phyloP scores from a whole-genome alignment of 352 stramenopile species.

The Pilasporangium apinafurcum region DNA sequence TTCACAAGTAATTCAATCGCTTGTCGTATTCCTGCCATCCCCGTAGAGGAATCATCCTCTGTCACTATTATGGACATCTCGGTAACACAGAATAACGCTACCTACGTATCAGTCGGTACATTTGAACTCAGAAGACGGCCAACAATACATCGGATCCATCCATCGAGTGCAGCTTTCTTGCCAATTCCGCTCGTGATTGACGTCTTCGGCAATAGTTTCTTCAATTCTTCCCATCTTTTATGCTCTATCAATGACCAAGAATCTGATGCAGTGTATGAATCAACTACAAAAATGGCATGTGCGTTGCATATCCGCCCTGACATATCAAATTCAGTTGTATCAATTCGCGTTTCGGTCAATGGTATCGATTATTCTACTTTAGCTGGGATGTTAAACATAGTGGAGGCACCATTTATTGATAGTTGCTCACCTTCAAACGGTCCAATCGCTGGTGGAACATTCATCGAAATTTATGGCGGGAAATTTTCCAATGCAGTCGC shows the following conservation, averaged over 20 bases:
- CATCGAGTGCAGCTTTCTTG: constrained; percentile 4
- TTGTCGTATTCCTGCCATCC: constrained; percentile 13
- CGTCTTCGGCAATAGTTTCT: constrained; percentile 24
- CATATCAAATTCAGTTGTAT: not conserved
- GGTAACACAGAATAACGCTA: constrained; percentile 16
- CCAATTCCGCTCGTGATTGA: constrained; percentile 12
- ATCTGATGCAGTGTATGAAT: constrained; percentile 9
- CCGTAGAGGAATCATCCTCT: not conserved
- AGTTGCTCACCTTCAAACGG: constrained; percentile 12
- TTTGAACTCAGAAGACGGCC: constrained; percentile 10
- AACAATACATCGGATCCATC: constrained; percentile 15
- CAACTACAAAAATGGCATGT: constrained; percentile 22
- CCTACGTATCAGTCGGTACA: constrained; percentile 9
- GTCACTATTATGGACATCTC: constrained; percentile 2
- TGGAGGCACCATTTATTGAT: constrained; percentile 8
- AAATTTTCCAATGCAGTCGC: constrained; percentile 9
- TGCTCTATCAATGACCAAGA: constrained; percentile 9
- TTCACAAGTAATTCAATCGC: constrained; percentile 13
- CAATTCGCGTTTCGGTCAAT: constrained; percentile 23
- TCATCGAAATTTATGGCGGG: constrained; percentile 10
- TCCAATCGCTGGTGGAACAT: constrained; percentile 11
- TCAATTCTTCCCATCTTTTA: constrained; percentile 10
- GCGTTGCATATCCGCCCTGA: constrained; percentile 5
- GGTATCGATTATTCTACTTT: constrained; percentile 16
- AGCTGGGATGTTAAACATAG: constrained; percentile 1